Evolutionary conservation across 306 rosid genomes (phyloP), one percentile per base, ranked within the genome.

Genomic region (Lotus japonicus): DNA sequence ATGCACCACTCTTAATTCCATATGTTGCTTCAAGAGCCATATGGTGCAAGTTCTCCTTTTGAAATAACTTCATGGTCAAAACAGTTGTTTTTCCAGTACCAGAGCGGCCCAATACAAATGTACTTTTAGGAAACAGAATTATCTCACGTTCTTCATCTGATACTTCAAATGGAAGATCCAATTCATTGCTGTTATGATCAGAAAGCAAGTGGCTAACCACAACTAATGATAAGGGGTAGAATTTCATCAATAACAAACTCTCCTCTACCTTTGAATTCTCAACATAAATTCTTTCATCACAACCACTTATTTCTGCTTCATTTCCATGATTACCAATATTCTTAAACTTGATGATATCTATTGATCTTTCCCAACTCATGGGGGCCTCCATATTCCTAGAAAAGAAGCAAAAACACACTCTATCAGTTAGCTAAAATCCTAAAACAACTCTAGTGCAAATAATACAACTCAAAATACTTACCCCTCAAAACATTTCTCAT

Each of bases 31-130:
- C 73, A 31, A 66, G 13, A 10, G 81, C 81, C 70, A 23, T 43
- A 9, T 79, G 81, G 73, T 77, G 73, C 64, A 41, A 21, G 18
- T 55, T 57, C 49, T 89, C 96, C 35, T 83, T 89, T 55, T 83
- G 85, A 68, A 73, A 83, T 41, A 89, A 57, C 75, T 89, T 89
- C 88, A 74, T 79, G 2, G 96, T 89, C 74, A 89, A 59, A 48
- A 89, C 87, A 18, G 92, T 89, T 11, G 96, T 89, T 77, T 89
- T 89, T 33, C 96, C 96, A 0, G 96, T 89, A 36, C 96, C 96
- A 13, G 92, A 89, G 10, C 90, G 83, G 17, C 96, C 96, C 15
- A 86, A 72, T 7, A 89, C 72, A 68, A 89, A 89, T 5, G 81
- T 69, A 49, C 96, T 89, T 77, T 36, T 66, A 6, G 42, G 45